These are phyloP conservation scores for Collybiopsis confluens DNA, from an alignment of 768 basidiomycete species.

Conservation along the genomic window DNA sequence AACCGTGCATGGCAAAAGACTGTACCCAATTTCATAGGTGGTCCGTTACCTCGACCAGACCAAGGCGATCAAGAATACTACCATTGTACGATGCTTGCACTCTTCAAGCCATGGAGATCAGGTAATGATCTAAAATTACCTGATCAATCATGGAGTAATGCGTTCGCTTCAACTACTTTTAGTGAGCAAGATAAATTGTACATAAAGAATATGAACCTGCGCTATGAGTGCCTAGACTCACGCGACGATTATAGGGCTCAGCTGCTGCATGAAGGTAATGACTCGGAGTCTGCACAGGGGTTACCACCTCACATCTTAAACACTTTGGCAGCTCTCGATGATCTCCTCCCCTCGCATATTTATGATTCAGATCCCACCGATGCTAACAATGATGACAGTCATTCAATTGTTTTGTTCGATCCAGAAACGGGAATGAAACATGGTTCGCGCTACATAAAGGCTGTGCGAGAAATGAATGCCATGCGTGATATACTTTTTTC, in stretches of 20 bases:
- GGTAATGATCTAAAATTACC: constrained; percentile 21
- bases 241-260: constrained; percentile 19
- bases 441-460: background rate
- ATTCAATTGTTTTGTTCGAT: background rate
- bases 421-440: background rate
- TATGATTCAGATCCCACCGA: constrained; percentile 5
- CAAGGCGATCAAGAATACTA: constrained; percentile 1
- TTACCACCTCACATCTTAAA: too few relatives aligned
- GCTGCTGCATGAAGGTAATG: background rate
- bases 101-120: constrained; percentile 10
- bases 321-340: background rate
- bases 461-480: constrained; percentile 1
- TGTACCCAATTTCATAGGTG: constrained; percentile 11
- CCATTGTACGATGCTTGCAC: background rate
- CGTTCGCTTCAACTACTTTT: constrained; percentile 13
- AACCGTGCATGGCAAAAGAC: too few relatives aligned
- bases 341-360: background rate
- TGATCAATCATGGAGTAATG: constrained; percentile 18
- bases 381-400: constrained; percentile 2
- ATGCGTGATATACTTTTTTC: constrained; percentile 1
- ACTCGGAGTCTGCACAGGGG: background rate
- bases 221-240: constrained; percentile 24
- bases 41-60: background rate
- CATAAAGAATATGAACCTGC: constrained; percentile 21
- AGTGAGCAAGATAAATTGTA: constrained; percentile 8